A percentile compares a stretch with the other conserved stretches of the same genome.
phyloP scores from a whole-genome alignment of 108 stramenopile species.

The Cyclostephanos invisitatus region DNA sequence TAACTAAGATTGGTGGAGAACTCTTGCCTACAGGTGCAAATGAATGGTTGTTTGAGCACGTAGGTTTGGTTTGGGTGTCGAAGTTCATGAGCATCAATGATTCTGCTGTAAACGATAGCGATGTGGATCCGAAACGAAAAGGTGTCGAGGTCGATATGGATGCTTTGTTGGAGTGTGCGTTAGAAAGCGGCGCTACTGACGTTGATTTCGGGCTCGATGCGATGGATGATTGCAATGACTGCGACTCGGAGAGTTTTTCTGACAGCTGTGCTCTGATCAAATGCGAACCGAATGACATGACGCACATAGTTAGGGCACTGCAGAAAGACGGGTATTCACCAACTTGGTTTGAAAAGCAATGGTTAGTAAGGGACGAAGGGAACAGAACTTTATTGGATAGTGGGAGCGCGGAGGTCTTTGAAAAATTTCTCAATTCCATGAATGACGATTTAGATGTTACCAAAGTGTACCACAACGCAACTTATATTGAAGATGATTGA shows the following conservation, averaged over 20 bases:
- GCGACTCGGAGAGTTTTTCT: constrained; percentile 7
- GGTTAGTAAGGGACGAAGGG: constrained; percentile 51
- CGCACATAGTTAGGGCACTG: constrained; percentile 51
- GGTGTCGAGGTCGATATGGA: constrained; percentile 54
- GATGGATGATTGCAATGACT: constrained; percentile 11
- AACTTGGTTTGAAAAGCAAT: constrained; percentile 63
- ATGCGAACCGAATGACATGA: constrained; percentile 58
- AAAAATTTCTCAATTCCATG: constrained; percentile 59
- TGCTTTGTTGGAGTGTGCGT: constrained; percentile 62
- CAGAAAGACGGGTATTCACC: constrained; percentile 36
- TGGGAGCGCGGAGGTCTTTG: constrained; percentile 52
- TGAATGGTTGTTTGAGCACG: constrained; percentile 70
- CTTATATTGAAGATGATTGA: constrained; percentile 9
- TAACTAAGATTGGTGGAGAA: constrained; percentile 66
- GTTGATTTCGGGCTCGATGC: constrained; percentile 49
- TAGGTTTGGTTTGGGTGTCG: constrained; percentile 57
- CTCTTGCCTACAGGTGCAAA: constrained; percentile 57
- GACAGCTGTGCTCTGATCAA: constrained; percentile 49
- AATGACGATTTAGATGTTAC: constrained; percentile 74
- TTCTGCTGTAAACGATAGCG: constrained; percentile 20
- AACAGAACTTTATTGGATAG: constrained; percentile 43
- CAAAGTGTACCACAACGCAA: constrained; percentile 67
- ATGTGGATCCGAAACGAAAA: constrained; percentile 46
- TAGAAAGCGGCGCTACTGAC: constrained; percentile 72
- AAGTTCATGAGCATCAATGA: constrained; percentile 8